Conservation (phyloP, 768 basidiomycete species). For the Mycena chlorophos region DNA sequence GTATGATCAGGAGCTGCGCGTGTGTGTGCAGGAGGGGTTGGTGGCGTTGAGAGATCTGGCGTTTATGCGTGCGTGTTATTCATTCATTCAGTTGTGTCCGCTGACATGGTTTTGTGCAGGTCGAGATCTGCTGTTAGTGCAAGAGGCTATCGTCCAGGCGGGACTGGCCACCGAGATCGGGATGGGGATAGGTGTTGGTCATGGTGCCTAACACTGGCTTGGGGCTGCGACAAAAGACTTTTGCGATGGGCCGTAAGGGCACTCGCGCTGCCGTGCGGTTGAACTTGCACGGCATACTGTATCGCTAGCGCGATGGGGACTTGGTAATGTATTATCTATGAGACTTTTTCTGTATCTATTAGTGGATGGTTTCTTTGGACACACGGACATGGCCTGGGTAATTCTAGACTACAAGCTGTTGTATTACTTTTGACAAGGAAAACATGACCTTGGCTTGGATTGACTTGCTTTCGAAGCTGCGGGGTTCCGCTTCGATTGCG, state of each 20-base stretch:
- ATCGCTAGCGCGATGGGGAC: too few species aligned
- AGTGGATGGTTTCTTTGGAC: too few species aligned
- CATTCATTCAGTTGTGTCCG: background rate
- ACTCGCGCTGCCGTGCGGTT: background rate
- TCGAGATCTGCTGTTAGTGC: background rate
- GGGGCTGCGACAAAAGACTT: background rate
- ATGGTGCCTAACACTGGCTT: background rate
- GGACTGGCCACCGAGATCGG: background rate
- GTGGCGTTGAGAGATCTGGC: too few species aligned
- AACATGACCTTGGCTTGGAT: too few species aligned
- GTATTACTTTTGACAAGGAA: too few species aligned
- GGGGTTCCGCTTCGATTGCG: too few species aligned
- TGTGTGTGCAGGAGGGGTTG: slow-evolving; percentile 40
- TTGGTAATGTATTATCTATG: too few species aligned
- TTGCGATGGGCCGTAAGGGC: background rate
- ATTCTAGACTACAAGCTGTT: too few species aligned
- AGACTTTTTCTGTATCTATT: too few species aligned
- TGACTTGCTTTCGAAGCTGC: too few species aligned
- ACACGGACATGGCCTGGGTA: too few species aligned
- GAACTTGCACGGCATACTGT: background rate
- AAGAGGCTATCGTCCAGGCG: background rate
- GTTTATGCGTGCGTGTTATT: slow-evolving; percentile 41
- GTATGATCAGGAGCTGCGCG: slow-evolving; percentile 44
- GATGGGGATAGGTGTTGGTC: background rate
- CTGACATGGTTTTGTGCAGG: background rate